Percentiles rank a stretch among this genome's conserved stretches.
phyloP scores from a whole-genome alignment of 441 rosid species.

The Jatropha podagrica region DNA sequence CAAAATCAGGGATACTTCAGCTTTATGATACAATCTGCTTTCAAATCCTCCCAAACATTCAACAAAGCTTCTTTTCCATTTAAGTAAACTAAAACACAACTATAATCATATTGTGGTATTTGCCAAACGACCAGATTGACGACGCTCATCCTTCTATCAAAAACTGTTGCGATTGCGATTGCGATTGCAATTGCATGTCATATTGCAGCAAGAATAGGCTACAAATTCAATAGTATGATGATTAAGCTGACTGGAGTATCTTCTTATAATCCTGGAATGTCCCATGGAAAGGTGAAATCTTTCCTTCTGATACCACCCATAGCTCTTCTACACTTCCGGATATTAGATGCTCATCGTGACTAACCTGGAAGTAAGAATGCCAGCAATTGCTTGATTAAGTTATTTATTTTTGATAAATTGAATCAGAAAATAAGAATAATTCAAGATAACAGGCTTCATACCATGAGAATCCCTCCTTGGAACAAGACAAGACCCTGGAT shows the following conservation, averaged over 20 bases:
- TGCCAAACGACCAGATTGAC: not conserved
- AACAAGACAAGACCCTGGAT: conserved; percentile 96
- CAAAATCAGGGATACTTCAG: not conserved
- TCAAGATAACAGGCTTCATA: conserved; percentile 23
- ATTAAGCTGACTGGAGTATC: conserved; percentile 55
- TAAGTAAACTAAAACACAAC: not conserved
- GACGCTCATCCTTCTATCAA: not conserved
- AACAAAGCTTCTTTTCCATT: not conserved
- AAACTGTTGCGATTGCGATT: not conserved
- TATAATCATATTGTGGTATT: not conserved
- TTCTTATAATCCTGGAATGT: conserved; percentile 92
- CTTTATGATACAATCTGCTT: not conserved
- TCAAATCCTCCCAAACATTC: not conserved
- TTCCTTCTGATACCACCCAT: conserved; percentile 87
- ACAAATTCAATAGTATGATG: not conserved
- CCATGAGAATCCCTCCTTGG: conserved; percentile 99
- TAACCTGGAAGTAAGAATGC: conserved; percentile 55
- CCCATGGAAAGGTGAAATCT: conserved; percentile 75
- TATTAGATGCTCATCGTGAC: conserved; percentile 95
- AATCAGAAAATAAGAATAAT: not conserved
- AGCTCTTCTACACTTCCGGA: conserved; percentile 95
- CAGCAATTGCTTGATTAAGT: not conserved
- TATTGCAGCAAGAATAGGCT: not conserved
- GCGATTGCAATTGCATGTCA: too few relatives aligned
- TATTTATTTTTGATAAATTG: not conserved